phyloP scores from a whole-genome alignment of 306 rosid genomes.

The Castanea crenata region DNA sequence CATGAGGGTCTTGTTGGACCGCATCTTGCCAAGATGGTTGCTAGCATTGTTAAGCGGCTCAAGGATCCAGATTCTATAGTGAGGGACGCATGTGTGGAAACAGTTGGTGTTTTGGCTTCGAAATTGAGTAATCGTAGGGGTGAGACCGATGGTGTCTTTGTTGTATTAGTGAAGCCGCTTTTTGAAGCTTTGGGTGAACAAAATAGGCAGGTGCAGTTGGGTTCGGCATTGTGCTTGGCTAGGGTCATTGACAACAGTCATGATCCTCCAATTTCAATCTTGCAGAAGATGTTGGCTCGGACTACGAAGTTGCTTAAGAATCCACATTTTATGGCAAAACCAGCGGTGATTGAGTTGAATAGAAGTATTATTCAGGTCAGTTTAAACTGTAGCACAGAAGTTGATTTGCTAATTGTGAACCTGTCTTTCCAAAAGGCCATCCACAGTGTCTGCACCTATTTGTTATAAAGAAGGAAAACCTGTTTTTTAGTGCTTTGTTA shows the following conservation, averaged over 20 bases:
- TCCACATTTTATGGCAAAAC: conserved; percentile 76
- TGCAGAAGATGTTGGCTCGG: conserved; percentile 62
- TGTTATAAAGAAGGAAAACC: neutral
- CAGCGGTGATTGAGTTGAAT: conserved; percentile 64
- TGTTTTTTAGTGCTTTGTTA: neutral
- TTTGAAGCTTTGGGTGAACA: conserved; percentile 85
- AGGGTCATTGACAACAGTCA: conserved; percentile 52
- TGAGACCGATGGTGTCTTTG: conserved; percentile 42
- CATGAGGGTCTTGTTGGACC: conserved; percentile 41
- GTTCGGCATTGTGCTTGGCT: conserved; percentile 68
- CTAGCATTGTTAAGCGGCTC: conserved; percentile 67
- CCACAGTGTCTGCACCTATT: neutral
- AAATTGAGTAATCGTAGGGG: conserved; percentile 27
- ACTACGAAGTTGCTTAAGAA: conserved; percentile 68
- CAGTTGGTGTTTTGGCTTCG: conserved; percentile 47
- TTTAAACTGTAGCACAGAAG: neutral
- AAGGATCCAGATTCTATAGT: conserved; percentile 66
- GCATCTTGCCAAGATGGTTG: conserved; percentile 60
- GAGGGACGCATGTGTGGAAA: conserved; percentile 67
- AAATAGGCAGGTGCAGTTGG: conserved; percentile 66
- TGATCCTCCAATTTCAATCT: conserved; percentile 55
- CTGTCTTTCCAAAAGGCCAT: no score
- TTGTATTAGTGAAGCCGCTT: conserved; percentile 55
- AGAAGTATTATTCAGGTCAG: conserved; percentile 61
- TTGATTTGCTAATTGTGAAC: neutral